Evolutionary conservation across 805 yeast genomes (phyloP).

Genomic region (Blastobotrys americana): DNA sequence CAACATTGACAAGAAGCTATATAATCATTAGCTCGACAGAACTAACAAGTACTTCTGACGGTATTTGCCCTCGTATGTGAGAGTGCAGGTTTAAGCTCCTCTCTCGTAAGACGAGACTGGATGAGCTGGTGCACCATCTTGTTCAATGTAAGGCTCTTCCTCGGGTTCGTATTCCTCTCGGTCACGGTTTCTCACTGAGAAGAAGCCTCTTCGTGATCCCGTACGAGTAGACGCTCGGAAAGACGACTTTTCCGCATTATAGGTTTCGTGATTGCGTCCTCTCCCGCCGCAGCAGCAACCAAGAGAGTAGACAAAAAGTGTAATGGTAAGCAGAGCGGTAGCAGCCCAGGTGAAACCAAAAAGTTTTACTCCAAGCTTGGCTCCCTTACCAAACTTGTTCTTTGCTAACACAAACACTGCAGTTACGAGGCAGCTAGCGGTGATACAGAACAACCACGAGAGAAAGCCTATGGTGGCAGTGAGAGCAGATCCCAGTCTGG

Average conservation of each 20-base stretch:
- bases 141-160: slow-evolving; percentile 2
- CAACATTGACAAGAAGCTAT: no score
- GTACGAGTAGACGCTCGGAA: neutral
- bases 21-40: no score
- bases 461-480: slow-evolving; percentile 22
- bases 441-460: slow-evolving; percentile 27
- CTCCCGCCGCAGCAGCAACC: slow-evolving; percentile 12
- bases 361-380: slow-evolving; percentile 28
- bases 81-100: no score
- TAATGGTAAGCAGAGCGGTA: slow-evolving; percentile 30
- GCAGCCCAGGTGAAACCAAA: slow-evolving; percentile 62
- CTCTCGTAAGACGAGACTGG: slow-evolving; percentile 9
- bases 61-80: no score
- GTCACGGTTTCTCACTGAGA: slow-evolving; percentile 4
- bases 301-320: slow-evolving; percentile 27
- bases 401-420: slow-evolving; percentile 73
- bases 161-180: slow-evolving; percentile 1
- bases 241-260: slow-evolving; percentile 1
- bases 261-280: slow-evolving; percentile 6
- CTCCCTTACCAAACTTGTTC: slow-evolving; percentile 48
- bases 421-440: slow-evolving; percentile 65
- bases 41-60: no score
- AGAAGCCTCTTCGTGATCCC: slow-evolving; percentile 10
- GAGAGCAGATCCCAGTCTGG: slow-evolving; percentile 24
- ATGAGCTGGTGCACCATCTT: slow-evolving; percentile 5